Percentiles rank a stretch among this genome's conserved stretches.
Evolutionary conservation across 2,329 filamentous ascomycete genomes (phyloP).

Genomic region (Neonectria neomacrospora): DNA sequence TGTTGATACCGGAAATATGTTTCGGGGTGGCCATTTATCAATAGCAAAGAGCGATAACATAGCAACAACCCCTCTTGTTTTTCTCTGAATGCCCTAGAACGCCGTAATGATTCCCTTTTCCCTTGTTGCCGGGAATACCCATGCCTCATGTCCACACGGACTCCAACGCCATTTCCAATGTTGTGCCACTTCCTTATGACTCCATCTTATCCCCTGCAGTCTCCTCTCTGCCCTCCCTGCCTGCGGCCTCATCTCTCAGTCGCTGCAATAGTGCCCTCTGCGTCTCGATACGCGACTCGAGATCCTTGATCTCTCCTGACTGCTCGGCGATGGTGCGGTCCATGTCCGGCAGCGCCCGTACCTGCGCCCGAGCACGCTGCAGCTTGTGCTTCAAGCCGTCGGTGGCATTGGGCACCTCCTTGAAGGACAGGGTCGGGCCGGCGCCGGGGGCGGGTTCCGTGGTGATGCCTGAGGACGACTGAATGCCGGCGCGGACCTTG

Average conservation of each 20-base stretch:
- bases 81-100: constrained; percentile 27
- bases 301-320: constrained; percentile 73
- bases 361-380: constrained; percentile 76
- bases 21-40: constrained; percentile 22
- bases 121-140: constrained; percentile 6
- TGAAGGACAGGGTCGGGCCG: constrained; percentile 61
- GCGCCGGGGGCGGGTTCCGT: constrained; percentile 52
- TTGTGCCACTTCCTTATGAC: constrained; percentile 42
- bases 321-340: constrained; percentile 74
- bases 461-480: constrained; percentile 54
- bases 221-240: constrained; percentile 49
- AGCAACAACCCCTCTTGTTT: constrained; percentile 18
- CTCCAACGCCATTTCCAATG: constrained; percentile 21
- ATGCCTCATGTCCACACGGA: constrained; percentile 4
- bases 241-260: constrained; percentile 60
- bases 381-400: constrained; percentile 85
- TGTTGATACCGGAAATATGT: constrained; percentile 10
- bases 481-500: constrained; percentile 70
- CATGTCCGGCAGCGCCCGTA: constrained; percentile 76
- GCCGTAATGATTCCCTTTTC: constrained; percentile 21
- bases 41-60: constrained; percentile 30
- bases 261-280: constrained; percentile 69
- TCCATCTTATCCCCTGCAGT: constrained; percentile 55
- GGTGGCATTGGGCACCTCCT: constrained; percentile 82
- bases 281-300: constrained; percentile 71